These are phyloP conservation scores for Penicillium atrosanguineum DNA, from an alignment of 495 filamentous ascomycete species.

Conservation along the genomic window DNA sequence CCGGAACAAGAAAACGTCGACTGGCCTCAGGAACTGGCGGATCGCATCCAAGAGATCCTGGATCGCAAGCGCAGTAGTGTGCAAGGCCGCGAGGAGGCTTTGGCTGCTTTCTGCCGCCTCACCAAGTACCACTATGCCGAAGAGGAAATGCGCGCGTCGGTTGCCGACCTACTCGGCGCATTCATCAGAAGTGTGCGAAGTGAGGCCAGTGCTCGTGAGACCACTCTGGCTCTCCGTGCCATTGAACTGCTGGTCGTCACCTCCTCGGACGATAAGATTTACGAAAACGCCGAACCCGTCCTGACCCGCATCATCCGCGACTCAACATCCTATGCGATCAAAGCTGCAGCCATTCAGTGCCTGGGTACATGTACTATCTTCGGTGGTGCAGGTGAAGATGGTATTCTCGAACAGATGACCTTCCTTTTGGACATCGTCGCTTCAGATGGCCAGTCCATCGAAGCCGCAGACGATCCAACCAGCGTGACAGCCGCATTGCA, in stretches of 20 bases:
- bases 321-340: slow-evolving; percentile 60
- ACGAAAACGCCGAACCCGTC: slow-evolving; percentile 58
- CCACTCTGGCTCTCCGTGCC: slow-evolving; percentile 67
- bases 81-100: slow-evolving; percentile 73
- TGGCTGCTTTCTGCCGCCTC: slow-evolving; percentile 67
- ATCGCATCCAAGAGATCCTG: slow-evolving; percentile 75
- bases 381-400: slow-evolving; percentile 70
- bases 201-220: slow-evolving; percentile 71
- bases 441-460: slow-evolving; percentile 74
- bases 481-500: slow-evolving; percentile 84
- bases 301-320: slow-evolving; percentile 73
- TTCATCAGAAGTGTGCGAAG: slow-evolving; percentile 71
- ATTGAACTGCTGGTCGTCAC: slow-evolving; percentile 76
- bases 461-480: slow-evolving; percentile 67
- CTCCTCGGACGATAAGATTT: slow-evolving; percentile 65
- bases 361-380: slow-evolving; percentile 72
- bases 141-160: slow-evolving; percentile 60
- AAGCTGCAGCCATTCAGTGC: slow-evolving; percentile 72
- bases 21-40: slow-evolving; percentile 66
- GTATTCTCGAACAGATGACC: slow-evolving; percentile 73
- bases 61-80: slow-evolving; percentile 83
- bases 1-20: slow-evolving; percentile 53
- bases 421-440: slow-evolving; percentile 83
- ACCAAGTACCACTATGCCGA: slow-evolving; percentile 70
- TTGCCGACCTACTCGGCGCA: slow-evolving; percentile 65